Conservation (phyloP, 371 early-diverging fungal species). For the Spiromyces aspiralis region DNA sequence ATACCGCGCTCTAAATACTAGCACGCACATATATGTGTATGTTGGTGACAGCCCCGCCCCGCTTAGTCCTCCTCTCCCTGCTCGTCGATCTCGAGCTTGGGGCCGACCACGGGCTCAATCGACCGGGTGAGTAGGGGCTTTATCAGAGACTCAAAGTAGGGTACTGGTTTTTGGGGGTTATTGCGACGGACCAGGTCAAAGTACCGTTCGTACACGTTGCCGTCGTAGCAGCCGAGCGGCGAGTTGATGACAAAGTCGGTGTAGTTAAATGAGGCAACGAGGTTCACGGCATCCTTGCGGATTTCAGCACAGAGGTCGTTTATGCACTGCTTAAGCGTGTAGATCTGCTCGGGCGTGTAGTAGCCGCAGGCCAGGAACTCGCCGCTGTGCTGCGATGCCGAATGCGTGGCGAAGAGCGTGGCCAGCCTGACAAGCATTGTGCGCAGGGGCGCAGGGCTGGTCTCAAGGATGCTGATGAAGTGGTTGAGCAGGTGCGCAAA, state of each 20-base stretch:
- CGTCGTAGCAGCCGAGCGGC: conserved; percentile 74
- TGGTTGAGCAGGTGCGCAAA: conserved; percentile 73
- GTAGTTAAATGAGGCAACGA: conserved; percentile 77
- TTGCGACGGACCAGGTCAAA: conserved; percentile 61
- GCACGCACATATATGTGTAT: too few species aligned
- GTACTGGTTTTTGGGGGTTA: conserved; percentile 52
- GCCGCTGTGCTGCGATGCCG: conserved; percentile 67
- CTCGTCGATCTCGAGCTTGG: conserved; percentile 27
- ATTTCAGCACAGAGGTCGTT: conserved; percentile 51
- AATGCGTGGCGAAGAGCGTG: conserved; percentile 64
- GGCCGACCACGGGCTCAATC: conserved; percentile 19
- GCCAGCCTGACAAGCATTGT: conserved; percentile 49
- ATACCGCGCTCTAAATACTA: too few species aligned
- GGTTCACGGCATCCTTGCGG: conserved; percentile 61
- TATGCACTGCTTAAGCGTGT: conserved; percentile 43
- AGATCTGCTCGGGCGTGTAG: conserved; percentile 57
- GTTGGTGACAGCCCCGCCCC: too few species aligned
- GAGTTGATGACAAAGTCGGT: conserved; percentile 79
- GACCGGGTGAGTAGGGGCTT: conserved; percentile 61
- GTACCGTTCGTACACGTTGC: conserved; percentile 77
- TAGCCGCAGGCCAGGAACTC: conserved; percentile 76
- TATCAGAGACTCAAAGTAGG: conserved; percentile 67
- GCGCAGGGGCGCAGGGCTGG: conserved; percentile 29
- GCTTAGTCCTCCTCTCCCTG: conserved; percentile 7
- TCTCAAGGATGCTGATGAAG: conserved; percentile 57